Base-by-base conservation (phyloP, 768 basidiomycete species). In the Mycena metata region DNA sequence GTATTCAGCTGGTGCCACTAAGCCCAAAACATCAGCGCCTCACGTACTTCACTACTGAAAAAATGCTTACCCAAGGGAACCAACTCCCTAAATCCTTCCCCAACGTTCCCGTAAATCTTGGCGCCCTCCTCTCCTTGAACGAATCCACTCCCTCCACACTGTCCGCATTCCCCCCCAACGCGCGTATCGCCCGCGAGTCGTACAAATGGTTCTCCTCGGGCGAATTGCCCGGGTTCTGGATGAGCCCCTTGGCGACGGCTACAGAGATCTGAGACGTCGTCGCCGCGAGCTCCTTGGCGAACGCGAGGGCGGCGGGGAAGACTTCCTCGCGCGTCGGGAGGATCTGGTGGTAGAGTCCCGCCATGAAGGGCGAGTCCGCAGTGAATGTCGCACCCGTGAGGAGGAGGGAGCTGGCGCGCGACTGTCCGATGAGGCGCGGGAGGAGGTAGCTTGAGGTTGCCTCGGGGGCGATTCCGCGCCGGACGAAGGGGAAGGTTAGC, bases 171-270 rank as follows among this genome's bases (percentile, higher is more conserved):
- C 67, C 73, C 0, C 76, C 85, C 0, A 85, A 69, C 24, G 83
- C 71, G 30, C 81, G 77, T 23, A 89, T 83, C 7, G 80, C 83
- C 17, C 83, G 76, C 12, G 88, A 89, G 68, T 89, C 88, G 19
- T 84, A 71, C 4, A 89, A 69, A 64, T 89, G 87, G 61, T 86
- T 87, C 71, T 86, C 86, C 73, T 90, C 88, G 46, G 82, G 77
- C 11, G 79, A 83, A 60, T 83, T 78, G 12, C 83, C 85, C 1
- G 87, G 83, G 65, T 85, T 83, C 70, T 86, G 85, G 6, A 90
- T 72, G 23, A 89, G 75, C 5, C 81, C 84, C 75, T 89, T 89
- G 12, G 85, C 80, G 69, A 83, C 84, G 1, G 88, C 85, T 12
- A 87, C 71, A 5, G 85, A 80, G 19, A 83, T 75, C 71, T 85